These are phyloP conservation scores for Candida koratica DNA, from an alignment of 805 yeast species.

Conservation along the genomic window DNA sequence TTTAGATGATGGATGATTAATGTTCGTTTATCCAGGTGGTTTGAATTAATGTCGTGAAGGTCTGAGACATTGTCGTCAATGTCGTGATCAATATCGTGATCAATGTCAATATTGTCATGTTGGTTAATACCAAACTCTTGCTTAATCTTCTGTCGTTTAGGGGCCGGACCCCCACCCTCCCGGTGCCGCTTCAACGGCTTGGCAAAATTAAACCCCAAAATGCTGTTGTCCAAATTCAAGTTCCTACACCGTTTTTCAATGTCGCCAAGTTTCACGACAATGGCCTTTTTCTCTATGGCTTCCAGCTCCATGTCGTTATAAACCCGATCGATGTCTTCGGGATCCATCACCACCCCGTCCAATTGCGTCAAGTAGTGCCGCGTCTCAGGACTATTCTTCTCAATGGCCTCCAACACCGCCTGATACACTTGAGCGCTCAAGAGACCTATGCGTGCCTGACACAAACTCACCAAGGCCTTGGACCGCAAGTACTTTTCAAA, in stretches of 20 bases:
- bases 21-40: constrained; percentile 20
- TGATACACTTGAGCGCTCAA: constrained; percentile 63
- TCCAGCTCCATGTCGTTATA: constrained; percentile 28
- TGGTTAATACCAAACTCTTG: no score
- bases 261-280: constrained; percentile 34
- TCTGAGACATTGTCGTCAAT: constrained; percentile 2
- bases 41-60: constrained; percentile 10
- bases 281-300: constrained; percentile 32
- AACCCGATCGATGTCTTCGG: constrained; percentile 33
- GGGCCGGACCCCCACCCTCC: constrained; percentile 24
- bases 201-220: constrained; percentile 38
- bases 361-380: constrained; percentile 41
- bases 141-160: neutral
- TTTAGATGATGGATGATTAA: constrained; percentile 63
- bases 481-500: constrained; percentile 66
- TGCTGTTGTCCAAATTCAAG: constrained; percentile 44
- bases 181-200: constrained; percentile 29
- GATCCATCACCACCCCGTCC: constrained; percentile 49
- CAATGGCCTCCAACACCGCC: constrained; percentile 54
- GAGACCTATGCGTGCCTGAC: constrained; percentile 65
- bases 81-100: constrained; percentile 4
- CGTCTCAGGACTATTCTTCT: constrained; percentile 47
- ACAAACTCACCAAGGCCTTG: constrained; percentile 57
- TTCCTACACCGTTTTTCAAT: constrained; percentile 29
- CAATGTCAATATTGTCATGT: constrained; percentile 22